Base-by-base conservation (phyloP, 805 yeast genomes). In the Isabelozyma pseudorhagii region DNA sequence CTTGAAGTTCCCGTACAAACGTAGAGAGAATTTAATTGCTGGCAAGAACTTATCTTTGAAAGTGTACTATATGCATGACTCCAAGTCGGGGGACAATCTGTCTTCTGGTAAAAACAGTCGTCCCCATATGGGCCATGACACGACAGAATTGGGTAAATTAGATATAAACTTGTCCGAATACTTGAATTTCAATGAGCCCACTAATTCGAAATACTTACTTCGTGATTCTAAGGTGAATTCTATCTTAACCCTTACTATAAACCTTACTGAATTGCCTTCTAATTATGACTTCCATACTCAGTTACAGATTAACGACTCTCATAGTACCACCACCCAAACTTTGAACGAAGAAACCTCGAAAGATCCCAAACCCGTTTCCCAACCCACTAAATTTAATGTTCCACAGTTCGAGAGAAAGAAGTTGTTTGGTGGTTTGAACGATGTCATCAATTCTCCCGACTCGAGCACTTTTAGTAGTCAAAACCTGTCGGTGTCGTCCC, bases 181-280 rank as follows among this genome's bases (percentile, higher is more conserved):
- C 63, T 78, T 85, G 38, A 74, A 77, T 54, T 81, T 79, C 48
- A 72, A 75, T 31, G 75, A 77, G 47, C 75, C 81, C 3, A 66
- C 77, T 4, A 73, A 84, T 2, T 76, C 85, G 53, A 74, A 88
- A 53, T 90, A 87, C 57, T 68, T 93, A 42, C 71, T 93, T 38
- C 85, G 85, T 58, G 79, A 89, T 27, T 86, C 96, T 1, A 89
- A 89, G 55, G 82, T 93, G 15, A 93, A 93, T 64, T 85, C 96
- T 2, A 86, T 89, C n/a, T 66, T 87, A 39, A 84, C 79, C 51
- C 52, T 89, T 40, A 76, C 84, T 1, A 69, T 88, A n/a, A 71
- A 73, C 5, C 65, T 87, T 56, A 74, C 71, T 40, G 77, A 73
- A 50, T 62, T 72, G 17, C 70, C 78, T 3, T 49, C 67, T 4